Evolutionary conservation across 1,284 basidiomycete species (phyloP), one percentile per base, ranked within the genome.

Genomic region (Paramarasmius palmivorus): DNA sequence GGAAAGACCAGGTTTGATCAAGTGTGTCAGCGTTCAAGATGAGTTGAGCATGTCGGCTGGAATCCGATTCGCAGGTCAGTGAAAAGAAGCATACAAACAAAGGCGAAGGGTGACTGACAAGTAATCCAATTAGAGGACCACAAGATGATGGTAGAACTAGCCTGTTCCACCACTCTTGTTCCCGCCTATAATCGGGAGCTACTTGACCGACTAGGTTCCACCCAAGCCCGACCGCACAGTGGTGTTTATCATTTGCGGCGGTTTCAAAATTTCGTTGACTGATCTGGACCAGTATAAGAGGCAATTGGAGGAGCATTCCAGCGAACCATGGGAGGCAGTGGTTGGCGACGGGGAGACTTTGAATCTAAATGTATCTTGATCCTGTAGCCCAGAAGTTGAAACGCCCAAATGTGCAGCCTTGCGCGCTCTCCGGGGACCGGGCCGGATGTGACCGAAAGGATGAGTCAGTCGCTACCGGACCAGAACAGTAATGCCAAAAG

Each of bases 201-300:
- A n/a, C 81, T 90, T 61, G 60, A 75, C 36, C 73, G 65, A 46
- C 62, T 88, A 15, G n/a, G 70, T 83, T 1, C 75, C 78, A 17
- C 63, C 65, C 12, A 54, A 59, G 3, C 59, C 64, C 19, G 60
- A 48, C 20, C 64, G 70, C n/a, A 76, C 67, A 1, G 74, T 83
- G 6, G 81, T 88, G 0, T 86, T 88, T 65, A 73, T 87, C 53
- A 77, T 84, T 37, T 92, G 88, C 55, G 88, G 88, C 2, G 88
- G 88, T 1, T 84, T 86, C 65, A 90, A 90, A 61, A 71, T 86
- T 22, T 81, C 82, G 3, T 56, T 80, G 29, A 67, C 72, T 3
- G 86, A 87, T 3, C 64, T 82, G 49, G 64, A 50, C 20, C 76
- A 79, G 51, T 88, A 83, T 57, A 64, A 64, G 50, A 57, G 59